A percentile compares a stretch with the other conserved stretches of the same genome.
These are phyloP conservation scores for Spatholobus suberectus DNA, from an alignment of 306 rosid species.

Conservation along the genomic window DNA sequence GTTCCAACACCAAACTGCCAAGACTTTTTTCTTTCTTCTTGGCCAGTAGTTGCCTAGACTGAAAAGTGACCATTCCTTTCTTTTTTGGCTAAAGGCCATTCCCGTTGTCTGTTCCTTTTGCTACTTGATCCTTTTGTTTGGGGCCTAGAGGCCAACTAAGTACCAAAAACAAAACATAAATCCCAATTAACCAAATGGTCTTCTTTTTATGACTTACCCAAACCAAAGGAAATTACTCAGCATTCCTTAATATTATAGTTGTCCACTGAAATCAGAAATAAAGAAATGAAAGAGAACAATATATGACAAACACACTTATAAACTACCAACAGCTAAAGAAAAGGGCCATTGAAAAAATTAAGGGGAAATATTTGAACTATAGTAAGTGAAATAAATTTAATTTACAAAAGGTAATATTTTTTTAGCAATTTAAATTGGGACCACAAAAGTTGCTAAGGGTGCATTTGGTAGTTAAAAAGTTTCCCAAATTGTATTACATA, in stretches of 20 bases:
- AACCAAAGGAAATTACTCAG: background rate
- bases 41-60: background rate
- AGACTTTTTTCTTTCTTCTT: background rate
- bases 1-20: background rate
- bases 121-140: background rate
- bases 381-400: no score
- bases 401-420: background rate
- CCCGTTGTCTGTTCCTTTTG: background rate
- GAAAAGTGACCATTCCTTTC: background rate
- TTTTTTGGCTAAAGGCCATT: background rate
- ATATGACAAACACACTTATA: background rate
- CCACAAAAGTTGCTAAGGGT: background rate
- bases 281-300: background rate
- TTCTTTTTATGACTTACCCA: background rate
- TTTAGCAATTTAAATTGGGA: background rate
- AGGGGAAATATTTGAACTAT: no score
- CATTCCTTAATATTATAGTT: background rate
- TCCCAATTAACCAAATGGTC: background rate
- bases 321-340: background rate
- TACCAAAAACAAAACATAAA: background rate
- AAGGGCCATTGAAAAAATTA: background rate
- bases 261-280: background rate
- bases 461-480: background rate
- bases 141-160: background rate
- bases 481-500: background rate